Base-by-base conservation (phyloP, 2,329 filamentous ascomycete species). In the Nectriaceae sp. region DNA sequence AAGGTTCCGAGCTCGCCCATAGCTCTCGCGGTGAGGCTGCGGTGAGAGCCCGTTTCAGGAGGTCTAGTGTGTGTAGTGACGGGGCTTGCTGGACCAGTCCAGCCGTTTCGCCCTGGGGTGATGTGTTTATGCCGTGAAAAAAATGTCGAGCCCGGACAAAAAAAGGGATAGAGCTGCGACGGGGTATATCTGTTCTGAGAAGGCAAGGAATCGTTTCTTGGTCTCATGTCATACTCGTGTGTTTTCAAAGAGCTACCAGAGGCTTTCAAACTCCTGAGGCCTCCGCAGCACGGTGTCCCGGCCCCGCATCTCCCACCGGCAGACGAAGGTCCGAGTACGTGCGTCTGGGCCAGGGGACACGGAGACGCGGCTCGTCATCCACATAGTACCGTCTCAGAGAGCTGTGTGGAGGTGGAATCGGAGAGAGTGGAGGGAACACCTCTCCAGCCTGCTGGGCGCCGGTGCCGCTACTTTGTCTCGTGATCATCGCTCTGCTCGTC, bases 261-360 rank as follows among this genome's bases (percentile, higher is more conserved):
- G 8, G 33, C 33, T 36, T 36, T 19, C 33, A 42, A 5, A 42
- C 44, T 21, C 46, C 49, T 15, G 52, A 57, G 5, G 61, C 49
- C 47, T 59, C 58, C 20, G 55, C 51, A 4, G 57, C 48, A 16
- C 55, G 58, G 20, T 54, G 53, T 10, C 56, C 53, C 18, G 61
- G 36, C 6, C 42, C 47, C 3, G 64, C 42, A 29, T 73, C 71
- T 45, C 62, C 66, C 5, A 65, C 59, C 1, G 74, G 72, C 11
- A 76, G 66, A n/a, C 73, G 71, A 21, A 77, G 63, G 50, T 67
- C 64, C 6, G 68, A 70, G 52, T 60, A 53, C 3, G 57, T 56
- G 39, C 60, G 59, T 38, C 60, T 55, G 33, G 53, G 41, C 58
- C 58, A 60, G 11, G 50, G 44, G 16, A 50, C 41, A 24, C 54